phyloP scores from a whole-genome alignment of 371 early-diverging fungal species.

The Blakeslea trispora region DNA sequence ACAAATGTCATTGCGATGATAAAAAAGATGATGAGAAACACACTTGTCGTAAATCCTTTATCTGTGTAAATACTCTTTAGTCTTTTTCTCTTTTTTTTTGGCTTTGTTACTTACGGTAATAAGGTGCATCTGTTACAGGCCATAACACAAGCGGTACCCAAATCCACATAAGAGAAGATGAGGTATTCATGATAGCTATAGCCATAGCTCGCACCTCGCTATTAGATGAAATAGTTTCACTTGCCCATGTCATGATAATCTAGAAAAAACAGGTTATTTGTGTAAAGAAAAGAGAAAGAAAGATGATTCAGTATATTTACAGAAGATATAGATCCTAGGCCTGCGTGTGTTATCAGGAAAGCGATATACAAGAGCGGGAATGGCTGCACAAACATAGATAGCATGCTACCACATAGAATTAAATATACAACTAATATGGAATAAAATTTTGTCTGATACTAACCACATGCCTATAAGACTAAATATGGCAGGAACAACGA shows the following conservation, averaged over 20 bases:
- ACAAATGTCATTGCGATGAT: conserved; percentile 20
- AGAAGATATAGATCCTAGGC: conserved; percentile 37
- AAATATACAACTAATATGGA: not conserved
- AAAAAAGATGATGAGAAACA: conserved; percentile 20
- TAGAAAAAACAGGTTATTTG: conserved; percentile 6
- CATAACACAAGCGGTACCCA: conserved; percentile 48
- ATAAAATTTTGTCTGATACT: not conserved
- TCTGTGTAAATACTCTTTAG: no score
- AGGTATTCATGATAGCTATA: conserved; percentile 51
- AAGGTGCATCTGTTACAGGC: conserved; percentile 55
- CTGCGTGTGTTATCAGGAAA: conserved; percentile 43
- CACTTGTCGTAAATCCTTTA: conserved; percentile 30
- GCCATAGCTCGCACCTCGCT: conserved; percentile 44
- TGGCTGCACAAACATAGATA: conserved; percentile 47
- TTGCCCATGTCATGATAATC: conserved; percentile 57
- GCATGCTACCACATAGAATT: conserved; percentile 17
- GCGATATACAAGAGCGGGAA: conserved; percentile 40
- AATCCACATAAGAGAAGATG: conserved; percentile 36
- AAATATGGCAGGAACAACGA: conserved; percentile 33
- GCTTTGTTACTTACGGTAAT: conserved; percentile 30
- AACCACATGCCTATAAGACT: conserved; percentile 38
- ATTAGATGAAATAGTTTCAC: conserved; percentile 42
- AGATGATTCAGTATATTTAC: conserved; percentile 17
- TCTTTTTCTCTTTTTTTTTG: no score
- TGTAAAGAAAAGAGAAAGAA: not conserved